These are phyloP conservation scores for Yamadazyma sp. DNA, from an alignment of 1,139 yeast species.

Conservation along the genomic window DNA sequence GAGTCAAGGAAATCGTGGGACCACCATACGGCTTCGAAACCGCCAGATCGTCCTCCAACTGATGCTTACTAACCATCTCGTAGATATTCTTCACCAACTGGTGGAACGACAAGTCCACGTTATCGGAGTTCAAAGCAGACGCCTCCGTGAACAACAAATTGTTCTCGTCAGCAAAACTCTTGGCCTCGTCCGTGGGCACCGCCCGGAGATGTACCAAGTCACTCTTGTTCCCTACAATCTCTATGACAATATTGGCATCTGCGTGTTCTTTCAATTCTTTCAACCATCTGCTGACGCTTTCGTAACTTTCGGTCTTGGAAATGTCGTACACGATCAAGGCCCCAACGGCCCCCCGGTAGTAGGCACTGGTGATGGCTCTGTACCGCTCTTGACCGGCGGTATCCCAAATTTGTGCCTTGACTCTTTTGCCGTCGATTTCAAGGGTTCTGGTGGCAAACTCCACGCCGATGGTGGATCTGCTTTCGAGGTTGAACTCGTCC, in stretches of 20 bases:
- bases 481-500: slow-evolving; percentile 92
- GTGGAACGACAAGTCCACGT: slow-evolving; percentile 92
- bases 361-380: slow-evolving; percentile 96
- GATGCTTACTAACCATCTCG: slow-evolving; percentile 87
- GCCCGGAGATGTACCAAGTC: slow-evolving; percentile 95
- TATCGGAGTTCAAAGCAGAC: slow-evolving; percentile 92
- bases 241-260: slow-evolving; percentile 94
- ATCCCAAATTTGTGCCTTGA: slow-evolving; percentile 99
- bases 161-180: slow-evolving; percentile 91
- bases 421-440: slow-evolving; percentile 90
- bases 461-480: slow-evolving; percentile 94
- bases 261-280: slow-evolving; percentile 95
- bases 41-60: slow-evolving; percentile 59
- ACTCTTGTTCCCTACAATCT: slow-evolving; percentile 83
- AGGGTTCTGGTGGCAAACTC: slow-evolving; percentile 97
- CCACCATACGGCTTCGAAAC: slow-evolving; percentile 61
- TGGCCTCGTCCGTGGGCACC: slow-evolving; percentile 97
- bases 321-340: slow-evolving; percentile 95
- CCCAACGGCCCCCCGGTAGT: slow-evolving; percentile 97
- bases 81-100: slow-evolving; percentile 89
- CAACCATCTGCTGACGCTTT: slow-evolving; percentile 92
- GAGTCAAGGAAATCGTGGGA: slow-evolving; percentile 90
- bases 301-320: slow-evolving; percentile 89
- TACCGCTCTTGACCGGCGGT: slow-evolving; percentile 99
- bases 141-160: slow-evolving; percentile 92